These are phyloP conservation scores for Colletotrichum phormii DNA, from an alignment of 2,329 filamentous ascomycete genomes.

Conservation along the genomic window DNA sequence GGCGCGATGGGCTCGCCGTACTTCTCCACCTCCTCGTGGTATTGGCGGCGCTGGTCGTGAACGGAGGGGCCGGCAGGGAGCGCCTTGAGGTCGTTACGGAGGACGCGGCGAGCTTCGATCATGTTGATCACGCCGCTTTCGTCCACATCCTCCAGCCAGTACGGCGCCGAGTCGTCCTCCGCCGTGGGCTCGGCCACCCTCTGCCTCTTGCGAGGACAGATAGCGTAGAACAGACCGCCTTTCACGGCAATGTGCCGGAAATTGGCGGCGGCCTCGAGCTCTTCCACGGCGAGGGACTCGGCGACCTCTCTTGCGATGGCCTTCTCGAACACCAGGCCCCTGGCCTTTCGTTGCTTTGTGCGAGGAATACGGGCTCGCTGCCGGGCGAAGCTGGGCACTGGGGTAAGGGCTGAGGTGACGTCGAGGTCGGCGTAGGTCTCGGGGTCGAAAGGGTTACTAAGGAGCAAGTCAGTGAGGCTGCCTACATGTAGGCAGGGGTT, in stretches of 20 bases:
- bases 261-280: constrained; percentile 23
- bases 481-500: neutral
- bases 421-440: neutral
- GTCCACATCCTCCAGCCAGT: constrained; percentile 15
- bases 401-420: neutral
- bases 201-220: constrained; percentile 29
- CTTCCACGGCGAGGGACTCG: constrained; percentile 14
- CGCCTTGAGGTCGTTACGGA: constrained; percentile 22
- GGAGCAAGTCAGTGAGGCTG: constrained; percentile 5
- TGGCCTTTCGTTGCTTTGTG: constrained; percentile 6
- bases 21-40: constrained; percentile 19
- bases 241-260: constrained; percentile 19
- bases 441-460: constrained; percentile 18
- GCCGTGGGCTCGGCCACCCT: neutral
- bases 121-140: constrained; percentile 13
- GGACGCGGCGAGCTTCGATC: constrained; percentile 26
- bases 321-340: constrained; percentile 13
- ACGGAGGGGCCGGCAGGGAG: constrained; percentile 16
- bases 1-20: constrained; percentile 8
- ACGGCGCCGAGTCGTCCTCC: constrained; percentile 3
- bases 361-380: constrained; percentile 1
- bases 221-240: constrained; percentile 16
- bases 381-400: neutral
- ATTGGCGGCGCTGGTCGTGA: constrained; percentile 9
- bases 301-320: constrained; percentile 2